Conservation (phyloP, 257 asterid genomes). For the Solanum chilense region DNA sequence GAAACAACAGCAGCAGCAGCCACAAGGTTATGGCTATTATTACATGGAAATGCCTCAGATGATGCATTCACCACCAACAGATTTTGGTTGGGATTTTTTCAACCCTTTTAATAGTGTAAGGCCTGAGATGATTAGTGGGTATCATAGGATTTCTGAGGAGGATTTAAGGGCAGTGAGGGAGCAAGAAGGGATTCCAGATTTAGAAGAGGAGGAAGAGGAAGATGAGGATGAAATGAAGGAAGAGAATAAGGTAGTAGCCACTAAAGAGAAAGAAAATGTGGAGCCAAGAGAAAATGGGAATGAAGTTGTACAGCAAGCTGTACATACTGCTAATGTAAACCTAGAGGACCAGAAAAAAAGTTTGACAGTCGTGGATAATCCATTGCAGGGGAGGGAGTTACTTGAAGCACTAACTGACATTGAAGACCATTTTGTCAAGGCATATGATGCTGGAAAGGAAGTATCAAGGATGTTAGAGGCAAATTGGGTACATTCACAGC, state of each 20-base stretch:
- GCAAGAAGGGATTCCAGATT: constrained; percentile 84
- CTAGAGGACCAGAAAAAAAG: constrained; percentile 46
- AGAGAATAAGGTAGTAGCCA: constrained; percentile 12
- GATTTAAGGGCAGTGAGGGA: constrained; percentile 81
- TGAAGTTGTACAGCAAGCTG: constrained; percentile 29
- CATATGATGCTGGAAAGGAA: constrained; percentile 86
- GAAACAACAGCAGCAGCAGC: constrained; percentile 9
- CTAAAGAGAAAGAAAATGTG: constrained; percentile 12
- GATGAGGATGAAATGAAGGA: constrained; percentile 22
- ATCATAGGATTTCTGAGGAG: constrained; percentile 66
- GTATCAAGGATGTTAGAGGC: constrained; percentile 90
- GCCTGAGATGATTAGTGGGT: constrained; percentile 46
- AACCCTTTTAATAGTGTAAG: constrained; percentile 61
- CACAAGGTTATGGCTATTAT: constrained; percentile 42
- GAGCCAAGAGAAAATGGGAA: constrained; percentile 13
- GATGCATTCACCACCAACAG: constrained; percentile 53
- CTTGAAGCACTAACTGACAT: constrained; percentile 78
- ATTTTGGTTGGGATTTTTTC: constrained; percentile 93
- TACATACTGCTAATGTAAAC: constrained; percentile 19
- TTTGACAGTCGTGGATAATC: constrained; percentile 53
- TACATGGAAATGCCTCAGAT: constrained; percentile 57
- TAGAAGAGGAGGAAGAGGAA: constrained; percentile 47
- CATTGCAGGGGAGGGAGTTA: constrained; percentile 75
- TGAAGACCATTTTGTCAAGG: constrained; percentile 70
- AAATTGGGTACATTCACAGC: constrained; percentile 68